Evolutionary conservation across 2,329 filamentous ascomycete genomes (phyloP).

Genomic region (Xylaria sp.): DNA sequence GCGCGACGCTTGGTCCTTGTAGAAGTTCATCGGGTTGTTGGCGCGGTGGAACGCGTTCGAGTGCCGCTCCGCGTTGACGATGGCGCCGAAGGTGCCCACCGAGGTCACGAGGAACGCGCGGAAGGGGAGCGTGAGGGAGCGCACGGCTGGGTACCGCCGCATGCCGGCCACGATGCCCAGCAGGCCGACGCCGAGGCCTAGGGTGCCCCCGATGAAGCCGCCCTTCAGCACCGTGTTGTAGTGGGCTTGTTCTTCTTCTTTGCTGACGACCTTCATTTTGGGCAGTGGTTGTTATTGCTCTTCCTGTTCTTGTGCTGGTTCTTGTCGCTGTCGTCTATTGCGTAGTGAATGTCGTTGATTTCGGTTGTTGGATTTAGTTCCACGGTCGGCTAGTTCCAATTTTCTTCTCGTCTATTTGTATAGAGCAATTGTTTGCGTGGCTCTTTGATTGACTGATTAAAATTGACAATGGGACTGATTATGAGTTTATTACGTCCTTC

Average conservation of each 20-base stretch:
- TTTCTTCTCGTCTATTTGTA: slow-evolving; percentile 3
- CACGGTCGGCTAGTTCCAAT: not conserved
- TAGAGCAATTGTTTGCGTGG: slow-evolving; percentile 9
- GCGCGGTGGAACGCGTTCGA: slow-evolving; percentile 72
- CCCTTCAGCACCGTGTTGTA: slow-evolving; percentile 84
- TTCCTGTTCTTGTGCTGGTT: not conserved
- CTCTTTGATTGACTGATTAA: not conserved
- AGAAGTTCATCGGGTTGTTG: slow-evolving; percentile 74
- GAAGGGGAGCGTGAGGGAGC: slow-evolving; percentile 86
- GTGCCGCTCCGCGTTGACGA: slow-evolving; percentile 84
- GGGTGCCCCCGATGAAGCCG: slow-evolving; percentile 76
- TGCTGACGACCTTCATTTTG: slow-evolving; percentile 93
- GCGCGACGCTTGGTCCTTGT: slow-evolving; percentile 72
- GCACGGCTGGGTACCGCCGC: slow-evolving; percentile 80
- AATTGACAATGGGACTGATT: not conserved
- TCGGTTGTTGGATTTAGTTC: not conserved
- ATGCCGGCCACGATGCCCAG: slow-evolving; percentile 75
- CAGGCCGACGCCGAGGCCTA: slow-evolving; percentile 75
- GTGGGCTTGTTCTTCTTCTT: slow-evolving; percentile 90
- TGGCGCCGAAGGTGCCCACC: slow-evolving; percentile 83
- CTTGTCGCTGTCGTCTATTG: slow-evolving; percentile 1
- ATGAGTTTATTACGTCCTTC: not conserved
- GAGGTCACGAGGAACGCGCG: slow-evolving; percentile 90
- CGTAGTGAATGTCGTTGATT: not conserved
- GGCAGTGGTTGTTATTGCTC: slow-evolving; percentile 33